Evolutionary conservation across 345 rosid species (phyloP), one percentile per base, ranked within the genome.

Genomic region (Hibiscus mutabilis): DNA sequence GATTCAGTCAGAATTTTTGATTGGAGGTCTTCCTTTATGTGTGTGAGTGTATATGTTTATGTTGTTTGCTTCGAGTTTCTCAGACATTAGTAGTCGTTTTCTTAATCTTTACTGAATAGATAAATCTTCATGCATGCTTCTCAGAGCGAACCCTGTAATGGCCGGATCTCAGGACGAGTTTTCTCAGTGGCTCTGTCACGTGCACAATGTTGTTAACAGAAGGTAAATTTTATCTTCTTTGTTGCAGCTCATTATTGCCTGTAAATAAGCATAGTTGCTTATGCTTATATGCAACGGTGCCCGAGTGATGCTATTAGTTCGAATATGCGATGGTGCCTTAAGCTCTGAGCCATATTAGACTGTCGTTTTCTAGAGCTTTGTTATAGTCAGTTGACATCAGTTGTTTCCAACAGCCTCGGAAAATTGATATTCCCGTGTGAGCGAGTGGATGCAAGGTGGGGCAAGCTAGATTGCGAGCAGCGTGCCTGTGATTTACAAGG

Each of bases 371-470:
- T n/a, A 11, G 9, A 16, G 4, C 40, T 47, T 16, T 25, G 27
- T 27, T 16, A 18, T 16, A 47, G 40, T 47, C 24, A 57, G 19
- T 55, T 56, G 63, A 73, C 57, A 64, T 35, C 29, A 37, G 21
- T 73, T 14, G 16, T 46, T 57, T 42, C 14, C 65, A 55, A 49
- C 71, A 61, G 62, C 62, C 51, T 69, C 68, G 94, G 91, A 6
- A 95, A 92, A 71, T 68, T 76, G 76, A 74, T 73, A 46, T 90
- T 89, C 74, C 96, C 89, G 13, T 90, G 93, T 6, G 97, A 90
- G 77, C 88, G 97, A 80, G 97, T 90, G 27, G 92, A 92, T 80
- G 93, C 97, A 69, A 86, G 96, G 84, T 90, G 99, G 97, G 99
- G 99, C 78, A 95, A 92, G 87, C 87, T 95, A 31, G 99, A 92